Percentiles rank a stretch among this genome's conserved stretches.
These are phyloP conservation scores for Celoporthe dispersa DNA, from an alignment of 2,329 filamentous ascomycete genomes.

Conservation along the genomic window DNA sequence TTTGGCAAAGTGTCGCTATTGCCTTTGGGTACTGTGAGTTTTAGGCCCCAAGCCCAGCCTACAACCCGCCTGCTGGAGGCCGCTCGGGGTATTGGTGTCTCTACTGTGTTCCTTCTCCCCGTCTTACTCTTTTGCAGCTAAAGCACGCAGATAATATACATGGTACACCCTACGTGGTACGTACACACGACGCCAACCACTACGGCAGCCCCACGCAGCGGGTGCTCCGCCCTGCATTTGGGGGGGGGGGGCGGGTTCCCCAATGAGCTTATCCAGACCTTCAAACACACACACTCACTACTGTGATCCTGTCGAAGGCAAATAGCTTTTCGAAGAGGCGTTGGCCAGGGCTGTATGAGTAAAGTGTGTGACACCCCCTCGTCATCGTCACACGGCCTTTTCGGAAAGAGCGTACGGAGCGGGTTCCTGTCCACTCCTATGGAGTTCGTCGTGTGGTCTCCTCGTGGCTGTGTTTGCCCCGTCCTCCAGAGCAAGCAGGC, in stretches of 20 bases:
- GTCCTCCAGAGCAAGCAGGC: background rate
- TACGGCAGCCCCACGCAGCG: conserved; percentile 4
- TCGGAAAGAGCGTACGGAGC: background rate
- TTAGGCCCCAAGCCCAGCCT: too few relatives aligned
- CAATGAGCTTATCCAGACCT: conserved; percentile 26
- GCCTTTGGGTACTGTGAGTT: too few relatives aligned
- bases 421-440: background rate
- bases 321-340: conserved; percentile 3
- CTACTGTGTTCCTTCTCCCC: background rate
- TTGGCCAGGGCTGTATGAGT: conserved; percentile 22
- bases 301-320: background rate
- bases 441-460: background rate
- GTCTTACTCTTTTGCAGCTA: conserved; percentile 14
- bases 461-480: background rate
- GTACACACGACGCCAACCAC: background rate
- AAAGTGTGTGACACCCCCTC: conserved; percentile 6
- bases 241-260: conserved; percentile 17
- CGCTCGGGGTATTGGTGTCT: background rate
- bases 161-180: background rate
- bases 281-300: background rate
- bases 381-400: background rate
- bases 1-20: conserved; percentile 2
- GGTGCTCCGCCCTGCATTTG: conserved; percentile 4
- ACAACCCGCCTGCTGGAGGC: background rate
- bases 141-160: too few relatives aligned